These are phyloP conservation scores for Colletotrichum sp. DNA, from an alignment of 2,329 filamentous ascomycete species.

Conservation along the genomic window DNA sequence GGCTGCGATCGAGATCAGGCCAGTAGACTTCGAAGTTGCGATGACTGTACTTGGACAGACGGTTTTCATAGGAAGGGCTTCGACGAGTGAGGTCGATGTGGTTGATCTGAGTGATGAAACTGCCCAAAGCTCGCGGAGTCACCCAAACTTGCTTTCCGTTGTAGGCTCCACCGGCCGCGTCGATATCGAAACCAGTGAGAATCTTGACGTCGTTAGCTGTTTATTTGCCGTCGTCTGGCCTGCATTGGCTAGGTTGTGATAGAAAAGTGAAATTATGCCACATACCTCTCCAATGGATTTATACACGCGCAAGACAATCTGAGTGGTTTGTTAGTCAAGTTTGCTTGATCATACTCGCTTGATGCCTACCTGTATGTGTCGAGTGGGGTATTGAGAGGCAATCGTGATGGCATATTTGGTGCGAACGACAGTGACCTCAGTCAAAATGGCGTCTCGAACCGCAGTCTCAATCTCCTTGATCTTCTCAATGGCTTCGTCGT, in stretches of 20 bases:
- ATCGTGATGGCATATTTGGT: conserved; percentile 91
- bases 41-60: conserved; percentile 84
- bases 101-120: conserved; percentile 84
- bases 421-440: conserved; percentile 83
- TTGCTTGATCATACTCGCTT: not conserved
- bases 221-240: not conserved
- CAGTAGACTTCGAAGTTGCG: conserved; percentile 86
- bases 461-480: conserved; percentile 80
- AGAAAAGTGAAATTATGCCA: not conserved
- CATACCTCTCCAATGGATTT: conserved; percentile 73
- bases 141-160: conserved; percentile 82
- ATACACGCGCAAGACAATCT: conserved; percentile 87
- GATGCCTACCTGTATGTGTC: conserved; percentile 70
- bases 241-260: not conserved
- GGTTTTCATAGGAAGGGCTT: conserved; percentile 87
- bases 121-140: conserved; percentile 76
- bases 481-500: conserved; percentile 80
- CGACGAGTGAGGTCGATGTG: conserved; percentile 79
- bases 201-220: conserved; percentile 46
- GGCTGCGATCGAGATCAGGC: conserved; percentile 74
- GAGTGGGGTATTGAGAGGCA: conserved; percentile 80
- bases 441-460: conserved; percentile 78
- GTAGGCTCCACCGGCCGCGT: conserved; percentile 82
- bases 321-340: conserved; percentile 12
- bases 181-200: conserved; percentile 86